These are phyloP conservation scores for Aspergillus thermomutatus DNA, from an alignment of 2,329 filamentous ascomycete species.

Conservation along the genomic window DNA sequence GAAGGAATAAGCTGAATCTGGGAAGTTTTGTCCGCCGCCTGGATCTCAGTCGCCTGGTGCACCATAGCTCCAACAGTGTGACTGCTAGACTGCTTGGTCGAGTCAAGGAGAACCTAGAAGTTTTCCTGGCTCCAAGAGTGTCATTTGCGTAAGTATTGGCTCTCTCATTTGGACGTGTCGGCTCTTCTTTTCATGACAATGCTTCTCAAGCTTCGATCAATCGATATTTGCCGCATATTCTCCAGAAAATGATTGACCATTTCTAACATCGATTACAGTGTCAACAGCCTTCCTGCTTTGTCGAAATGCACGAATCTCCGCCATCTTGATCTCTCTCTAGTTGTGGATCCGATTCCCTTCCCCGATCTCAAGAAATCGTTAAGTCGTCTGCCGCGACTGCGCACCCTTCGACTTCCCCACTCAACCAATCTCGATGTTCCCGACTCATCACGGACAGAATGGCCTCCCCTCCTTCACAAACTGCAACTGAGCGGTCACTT, in stretches of 20 bases:
- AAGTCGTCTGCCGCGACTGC: slow-evolving; percentile 44
- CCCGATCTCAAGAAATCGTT: slow-evolving; percentile 50
- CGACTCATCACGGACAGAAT: slow-evolving; percentile 12
- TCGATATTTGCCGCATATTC: background rate
- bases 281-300: slow-evolving; percentile 56
- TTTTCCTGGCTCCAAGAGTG: slow-evolving; percentile 57
- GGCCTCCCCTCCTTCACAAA: slow-evolving; percentile 25
- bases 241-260: background rate
- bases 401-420: slow-evolving; percentile 44
- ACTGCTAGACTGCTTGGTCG: slow-evolving; percentile 56
- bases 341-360: slow-evolving; percentile 50
- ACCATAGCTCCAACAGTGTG: slow-evolving; percentile 56
- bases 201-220: background rate
- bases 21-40: slow-evolving; percentile 52
- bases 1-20: slow-evolving; percentile 45
- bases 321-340: slow-evolving; percentile 51
- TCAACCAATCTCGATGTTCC: slow-evolving; percentile 19
- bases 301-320: slow-evolving; percentile 53
- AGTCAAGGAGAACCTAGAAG: slow-evolving; percentile 50
- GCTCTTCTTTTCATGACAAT: background rate
- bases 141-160: slow-evolving; percentile 50
- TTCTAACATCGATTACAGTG: slow-evolving; percentile 18
- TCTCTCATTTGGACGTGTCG: background rate
- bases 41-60: slow-evolving; percentile 54
- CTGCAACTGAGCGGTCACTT: slow-evolving; percentile 26